Conservation (phyloP, 805 yeast species). For the Lachancea nothofagi region DNA sequence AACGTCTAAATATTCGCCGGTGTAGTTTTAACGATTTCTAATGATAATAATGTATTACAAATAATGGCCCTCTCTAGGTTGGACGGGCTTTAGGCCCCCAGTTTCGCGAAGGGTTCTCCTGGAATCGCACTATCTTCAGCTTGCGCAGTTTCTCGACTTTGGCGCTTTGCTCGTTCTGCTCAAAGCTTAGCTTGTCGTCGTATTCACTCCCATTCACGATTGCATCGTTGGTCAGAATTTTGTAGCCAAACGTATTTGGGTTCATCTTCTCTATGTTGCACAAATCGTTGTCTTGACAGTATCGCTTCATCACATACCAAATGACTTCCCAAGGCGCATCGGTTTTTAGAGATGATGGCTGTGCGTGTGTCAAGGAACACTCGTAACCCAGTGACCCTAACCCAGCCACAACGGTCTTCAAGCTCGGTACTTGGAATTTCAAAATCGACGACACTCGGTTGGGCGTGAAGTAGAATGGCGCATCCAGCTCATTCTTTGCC, state of each 20-base stretch:
- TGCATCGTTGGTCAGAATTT: constrained; percentile 45
- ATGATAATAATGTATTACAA: background rate
- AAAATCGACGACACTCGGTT: constrained; percentile 68
- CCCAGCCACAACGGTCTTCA: constrained; percentile 67
- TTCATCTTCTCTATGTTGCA: constrained; percentile 40
- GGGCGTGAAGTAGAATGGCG: constrained; percentile 81
- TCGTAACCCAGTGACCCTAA: constrained; percentile 76
- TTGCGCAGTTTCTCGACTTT: constrained; percentile 58
- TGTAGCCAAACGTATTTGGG: constrained; percentile 52
- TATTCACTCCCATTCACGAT: constrained; percentile 19
- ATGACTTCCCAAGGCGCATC: constrained; percentile 79
- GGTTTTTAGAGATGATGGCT: constrained; percentile 80
- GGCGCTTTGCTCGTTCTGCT: constrained; percentile 51
- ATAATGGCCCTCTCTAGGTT: background rate
- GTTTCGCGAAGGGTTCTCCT: constrained; percentile 84
- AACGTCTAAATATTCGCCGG: background rate
- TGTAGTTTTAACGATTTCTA: background rate
- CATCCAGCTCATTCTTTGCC: constrained; percentile 64
- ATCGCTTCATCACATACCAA: constrained; percentile 62
- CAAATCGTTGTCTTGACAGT: constrained; percentile 46
- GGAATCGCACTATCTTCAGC: constrained; percentile 79
- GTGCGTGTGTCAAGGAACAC: constrained; percentile 85
- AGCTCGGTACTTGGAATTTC: constrained; percentile 79
- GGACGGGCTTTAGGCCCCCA: constrained; percentile 98
- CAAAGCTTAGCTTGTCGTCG: constrained; percentile 44